Evolutionary conservation across 106 monocot genomes (phyloP).

Genomic region (Apostasia ramifera): DNA sequence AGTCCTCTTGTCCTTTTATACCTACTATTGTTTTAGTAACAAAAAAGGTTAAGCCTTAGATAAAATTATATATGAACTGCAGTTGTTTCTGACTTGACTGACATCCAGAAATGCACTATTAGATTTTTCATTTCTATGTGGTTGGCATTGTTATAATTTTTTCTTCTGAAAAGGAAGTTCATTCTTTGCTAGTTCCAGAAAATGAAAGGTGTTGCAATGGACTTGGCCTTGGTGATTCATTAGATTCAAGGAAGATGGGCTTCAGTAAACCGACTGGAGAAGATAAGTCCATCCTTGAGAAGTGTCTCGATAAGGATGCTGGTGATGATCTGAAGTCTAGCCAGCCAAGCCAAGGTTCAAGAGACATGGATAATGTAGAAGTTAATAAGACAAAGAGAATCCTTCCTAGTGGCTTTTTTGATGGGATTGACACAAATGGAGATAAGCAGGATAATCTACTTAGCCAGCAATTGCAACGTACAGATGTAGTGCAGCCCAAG

Average conservation of each 20-base stretch:
- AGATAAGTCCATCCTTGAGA: constrained; percentile 19
- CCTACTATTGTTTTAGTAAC: no score
- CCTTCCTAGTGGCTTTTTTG: constrained; percentile 74
- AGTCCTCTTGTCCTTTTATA: no score
- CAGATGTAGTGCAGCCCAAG: constrained; percentile 15
- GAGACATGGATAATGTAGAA: constrained; percentile 9
- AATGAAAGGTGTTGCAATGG: constrained; percentile 14
- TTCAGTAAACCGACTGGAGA: constrained; percentile 2
- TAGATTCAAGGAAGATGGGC: constrained; percentile 5
- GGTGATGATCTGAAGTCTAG: neutral
- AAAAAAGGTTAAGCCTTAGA: no score
- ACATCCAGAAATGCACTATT: no score
- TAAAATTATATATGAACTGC: no score
- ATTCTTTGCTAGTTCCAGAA: constrained; percentile 2
- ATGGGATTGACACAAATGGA: constrained; percentile 39
- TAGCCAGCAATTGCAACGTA: constrained; percentile 7
- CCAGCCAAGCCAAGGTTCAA: constrained; percentile 15
- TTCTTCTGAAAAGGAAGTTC: no score
- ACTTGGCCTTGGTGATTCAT: neutral
- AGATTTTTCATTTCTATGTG: no score
- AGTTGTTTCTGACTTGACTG: no score
- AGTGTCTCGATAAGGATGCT: constrained; percentile 19
- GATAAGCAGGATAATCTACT: constrained; percentile 1
- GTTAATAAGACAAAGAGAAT: constrained; percentile 25
- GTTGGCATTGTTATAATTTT: no score